Conservation (phyloP, 1,284 basidiomycete genomes). For the Exobasidium cylindrosporum region DNA sequence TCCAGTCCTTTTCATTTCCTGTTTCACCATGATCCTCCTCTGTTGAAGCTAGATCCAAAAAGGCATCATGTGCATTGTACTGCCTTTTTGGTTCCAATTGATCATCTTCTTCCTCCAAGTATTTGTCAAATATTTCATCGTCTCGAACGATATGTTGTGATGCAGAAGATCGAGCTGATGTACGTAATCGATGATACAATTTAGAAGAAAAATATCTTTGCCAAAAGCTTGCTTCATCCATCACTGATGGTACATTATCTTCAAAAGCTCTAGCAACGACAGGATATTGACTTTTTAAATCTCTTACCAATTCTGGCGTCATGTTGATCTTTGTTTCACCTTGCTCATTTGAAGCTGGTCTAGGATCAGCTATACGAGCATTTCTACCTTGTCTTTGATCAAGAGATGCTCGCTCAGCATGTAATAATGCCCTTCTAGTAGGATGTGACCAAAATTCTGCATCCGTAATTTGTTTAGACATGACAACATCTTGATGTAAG, state of each 20-base stretch:
- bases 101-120: constrained; percentile 90
- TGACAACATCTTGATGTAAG: constrained; percentile 51
- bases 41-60: constrained; percentile 83
- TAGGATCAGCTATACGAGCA: constrained; percentile 50
- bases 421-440: constrained; percentile 39
- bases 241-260: constrained; percentile 83
- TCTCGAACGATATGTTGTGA: constrained; percentile 80
- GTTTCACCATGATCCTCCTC: constrained; percentile 88
- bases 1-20: constrained; percentile 81
- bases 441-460: constrained; percentile 55
- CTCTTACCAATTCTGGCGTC: constrained; percentile 85
- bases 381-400: constrained; percentile 47
- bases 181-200: constrained; percentile 88
- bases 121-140: constrained; percentile 91
- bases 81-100: constrained; percentile 75
- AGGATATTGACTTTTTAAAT: constrained; percentile 97
- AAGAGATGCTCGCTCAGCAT: constrained; percentile 39
- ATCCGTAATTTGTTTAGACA: constrained; percentile 34
- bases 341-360: constrained; percentile 41
- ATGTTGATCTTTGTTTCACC: constrained; percentile 76
- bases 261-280: constrained; percentile 86
- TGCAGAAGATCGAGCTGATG: constrained; percentile 81
- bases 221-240: constrained; percentile 91
- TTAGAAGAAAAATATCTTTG: constrained; percentile 91
- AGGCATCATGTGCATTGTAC: constrained; percentile 69